These are phyloP conservation scores for Cochlearia excelsa DNA, from an alignment of 345 rosid species.

Conservation along the genomic window DNA sequence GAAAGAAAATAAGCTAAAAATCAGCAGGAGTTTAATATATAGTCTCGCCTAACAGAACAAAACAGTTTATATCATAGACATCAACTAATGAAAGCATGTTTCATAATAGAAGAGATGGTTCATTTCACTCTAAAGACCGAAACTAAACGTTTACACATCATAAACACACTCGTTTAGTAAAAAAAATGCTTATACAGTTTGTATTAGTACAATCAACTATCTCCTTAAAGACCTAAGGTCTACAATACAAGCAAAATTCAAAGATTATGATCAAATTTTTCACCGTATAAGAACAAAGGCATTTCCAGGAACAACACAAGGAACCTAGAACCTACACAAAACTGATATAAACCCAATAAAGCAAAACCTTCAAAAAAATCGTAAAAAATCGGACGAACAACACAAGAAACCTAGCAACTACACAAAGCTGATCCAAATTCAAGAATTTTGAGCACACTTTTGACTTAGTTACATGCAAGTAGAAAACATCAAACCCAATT, in stretches of 20 bases:
- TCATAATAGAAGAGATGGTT: neutral
- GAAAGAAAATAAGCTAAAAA: conserved; percentile 7
- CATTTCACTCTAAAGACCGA: neutral
- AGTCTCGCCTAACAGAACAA: conserved; percentile 3
- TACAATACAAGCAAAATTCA: too few species aligned
- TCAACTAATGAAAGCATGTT: neutral
- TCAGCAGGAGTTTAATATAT: conserved; percentile 5
- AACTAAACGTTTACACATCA: neutral
- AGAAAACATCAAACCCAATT: conserved; percentile 1
- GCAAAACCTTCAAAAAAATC: too few species aligned
- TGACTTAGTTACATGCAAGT: too few species aligned
- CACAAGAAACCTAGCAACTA: too few species aligned
- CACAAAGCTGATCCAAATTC: too few species aligned
- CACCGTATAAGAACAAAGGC: too few species aligned
- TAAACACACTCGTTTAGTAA: neutral
- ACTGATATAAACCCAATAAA: too few species aligned
- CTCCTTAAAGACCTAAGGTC: neutral
- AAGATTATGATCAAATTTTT: too few species aligned
- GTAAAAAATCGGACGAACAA: too few species aligned
- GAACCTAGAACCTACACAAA: too few species aligned
- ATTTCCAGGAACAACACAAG: too few species aligned
- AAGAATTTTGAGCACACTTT: too few species aligned
- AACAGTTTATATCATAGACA: neutral
- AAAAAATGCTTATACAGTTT: neutral
- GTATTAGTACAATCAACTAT: neutral